These are phyloP conservation scores for Laburnicola sp. DNA, from an alignment of 2,329 filamentous ascomycete genomes.

Conservation along the genomic window DNA sequence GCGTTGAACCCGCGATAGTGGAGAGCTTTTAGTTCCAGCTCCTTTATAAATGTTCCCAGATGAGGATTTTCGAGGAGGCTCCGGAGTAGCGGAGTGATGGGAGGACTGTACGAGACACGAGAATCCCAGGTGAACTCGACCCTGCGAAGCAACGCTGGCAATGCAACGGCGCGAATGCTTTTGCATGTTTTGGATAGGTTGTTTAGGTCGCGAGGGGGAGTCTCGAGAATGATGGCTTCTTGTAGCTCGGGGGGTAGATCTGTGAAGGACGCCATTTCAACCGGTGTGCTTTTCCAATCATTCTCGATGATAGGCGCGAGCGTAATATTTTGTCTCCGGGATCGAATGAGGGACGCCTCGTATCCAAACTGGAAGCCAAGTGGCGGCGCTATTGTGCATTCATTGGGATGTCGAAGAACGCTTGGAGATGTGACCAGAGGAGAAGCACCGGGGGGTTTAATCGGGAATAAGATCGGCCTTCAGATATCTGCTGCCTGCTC, in stretches of 20 bases:
- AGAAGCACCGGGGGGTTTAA: too few species aligned
- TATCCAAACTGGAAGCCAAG: too few species aligned
- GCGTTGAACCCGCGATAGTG: background rate
- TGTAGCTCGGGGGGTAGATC: background rate
- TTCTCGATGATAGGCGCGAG: too few species aligned
- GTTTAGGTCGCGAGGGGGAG: background rate
- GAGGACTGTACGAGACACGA: background rate
- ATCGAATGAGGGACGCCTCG: too few species aligned
- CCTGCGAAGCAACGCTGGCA: background rate
- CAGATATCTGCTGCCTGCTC: too few species aligned
- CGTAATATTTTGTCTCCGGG: too few species aligned
- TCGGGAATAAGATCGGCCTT: too few species aligned
- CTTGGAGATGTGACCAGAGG: too few species aligned
- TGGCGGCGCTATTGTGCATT: too few species aligned
- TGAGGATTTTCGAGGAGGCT: background rate
- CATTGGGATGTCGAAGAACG: too few species aligned
- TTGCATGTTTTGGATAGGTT: conserved; percentile 6
- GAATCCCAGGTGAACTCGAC: conserved; percentile 2
- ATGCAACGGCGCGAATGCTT: background rate
- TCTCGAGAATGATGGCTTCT: background rate
- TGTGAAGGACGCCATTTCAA: conserved; percentile 2
- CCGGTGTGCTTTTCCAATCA: too few species aligned
- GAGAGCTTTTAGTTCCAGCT: background rate
- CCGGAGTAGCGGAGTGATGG: background rate
- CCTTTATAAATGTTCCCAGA: background rate